phyloP scores from a whole-genome alignment of 176 grass and related monocot genomes.

The Phoenix dactylifera region DNA sequence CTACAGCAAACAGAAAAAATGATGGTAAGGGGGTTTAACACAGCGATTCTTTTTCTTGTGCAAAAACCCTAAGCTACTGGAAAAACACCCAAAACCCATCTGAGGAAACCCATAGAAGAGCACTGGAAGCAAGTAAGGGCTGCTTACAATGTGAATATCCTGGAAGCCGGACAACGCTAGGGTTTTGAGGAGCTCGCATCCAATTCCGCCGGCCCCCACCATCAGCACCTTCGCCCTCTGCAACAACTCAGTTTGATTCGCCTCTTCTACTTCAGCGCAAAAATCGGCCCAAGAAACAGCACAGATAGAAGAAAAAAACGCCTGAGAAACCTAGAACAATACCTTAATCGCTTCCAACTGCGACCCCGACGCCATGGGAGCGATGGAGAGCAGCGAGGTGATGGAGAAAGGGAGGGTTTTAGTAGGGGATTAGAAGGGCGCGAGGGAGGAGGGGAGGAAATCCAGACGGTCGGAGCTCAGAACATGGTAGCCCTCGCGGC shows the following conservation, averaged over 20 bases:
- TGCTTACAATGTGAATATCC: constrained; percentile 90
- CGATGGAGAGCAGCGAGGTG: not conserved
- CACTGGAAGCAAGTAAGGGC: not conserved
- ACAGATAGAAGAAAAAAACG: no score
- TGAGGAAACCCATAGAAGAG: not conserved
- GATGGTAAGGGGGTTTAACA: no score
- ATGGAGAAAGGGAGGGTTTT: no score
- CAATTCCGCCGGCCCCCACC: constrained; percentile 96
- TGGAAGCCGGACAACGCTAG: constrained; percentile 84
- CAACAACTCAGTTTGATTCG: not conserved
- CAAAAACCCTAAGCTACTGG: no score
- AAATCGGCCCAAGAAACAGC: not conserved
- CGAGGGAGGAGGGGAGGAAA: no score
- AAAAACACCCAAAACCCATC: no score
- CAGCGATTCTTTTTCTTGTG: no score
- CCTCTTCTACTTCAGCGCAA: no score
- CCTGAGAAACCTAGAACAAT: not conserved
- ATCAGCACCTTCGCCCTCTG: constrained; percentile 91
- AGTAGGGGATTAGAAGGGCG: no score
- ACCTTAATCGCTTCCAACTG: constrained; percentile 13
- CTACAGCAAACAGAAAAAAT: no score
- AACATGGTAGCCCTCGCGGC: no score
- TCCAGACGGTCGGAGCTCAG: no score
- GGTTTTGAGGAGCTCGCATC: constrained; percentile 98
- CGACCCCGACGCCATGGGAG: constrained; percentile 1